Conservation (phyloP, 1,284 basidiomycete species). For the Pseudozyma sp. region DNA sequence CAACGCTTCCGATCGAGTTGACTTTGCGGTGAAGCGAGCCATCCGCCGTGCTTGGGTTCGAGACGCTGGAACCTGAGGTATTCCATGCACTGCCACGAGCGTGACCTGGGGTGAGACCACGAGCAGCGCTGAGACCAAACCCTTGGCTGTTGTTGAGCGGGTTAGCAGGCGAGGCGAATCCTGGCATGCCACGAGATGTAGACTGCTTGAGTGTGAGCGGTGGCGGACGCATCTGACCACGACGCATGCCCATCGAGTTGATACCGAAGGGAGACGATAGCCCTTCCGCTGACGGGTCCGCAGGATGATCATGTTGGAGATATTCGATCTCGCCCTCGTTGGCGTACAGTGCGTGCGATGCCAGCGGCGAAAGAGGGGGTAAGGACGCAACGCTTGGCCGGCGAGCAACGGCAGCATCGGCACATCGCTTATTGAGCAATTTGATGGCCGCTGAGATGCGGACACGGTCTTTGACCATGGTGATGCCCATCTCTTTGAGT, state of each 20-base stretch:
- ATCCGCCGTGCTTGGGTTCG: slow-evolving; percentile 30
- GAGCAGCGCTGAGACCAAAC: slow-evolving; percentile 51
- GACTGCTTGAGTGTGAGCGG: slow-evolving; percentile 46
- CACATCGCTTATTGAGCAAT: slow-evolving; percentile 58
- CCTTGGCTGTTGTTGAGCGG: slow-evolving; percentile 50
- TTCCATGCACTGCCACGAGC: slow-evolving; percentile 39
- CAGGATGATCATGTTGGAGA: slow-evolving; percentile 34
- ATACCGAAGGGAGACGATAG: slow-evolving; percentile 11
- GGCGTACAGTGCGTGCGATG: slow-evolving; percentile 20
- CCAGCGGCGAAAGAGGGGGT: slow-evolving; percentile 31
- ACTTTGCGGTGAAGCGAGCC: slow-evolving; percentile 50
- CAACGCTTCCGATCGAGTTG: slow-evolving; percentile 49
- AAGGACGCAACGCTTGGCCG: slow-evolving; percentile 31
- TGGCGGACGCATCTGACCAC: slow-evolving; percentile 49
- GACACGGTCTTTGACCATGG: slow-evolving; percentile 63
- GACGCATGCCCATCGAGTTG: slow-evolving; percentile 44
- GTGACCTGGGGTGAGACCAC: slow-evolving; percentile 50
- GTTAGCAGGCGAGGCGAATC: slow-evolving; percentile 41
- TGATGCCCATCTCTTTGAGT: slow-evolving; percentile 67
- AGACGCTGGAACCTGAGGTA: slow-evolving; percentile 18
- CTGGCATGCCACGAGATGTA: slow-evolving; percentile 45
- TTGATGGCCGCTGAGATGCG: slow-evolving; percentile 66
- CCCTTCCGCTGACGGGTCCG: slow-evolving; percentile 18
- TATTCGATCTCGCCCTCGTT: slow-evolving; percentile 50
- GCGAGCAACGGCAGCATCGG: slow-evolving; percentile 33